Percentiles rank a stretch among this genome's conserved stretches.
phyloP scores from a whole-genome alignment of 192 early-diverging fungal genomes.

The Umbelopsis sp. region DNA sequence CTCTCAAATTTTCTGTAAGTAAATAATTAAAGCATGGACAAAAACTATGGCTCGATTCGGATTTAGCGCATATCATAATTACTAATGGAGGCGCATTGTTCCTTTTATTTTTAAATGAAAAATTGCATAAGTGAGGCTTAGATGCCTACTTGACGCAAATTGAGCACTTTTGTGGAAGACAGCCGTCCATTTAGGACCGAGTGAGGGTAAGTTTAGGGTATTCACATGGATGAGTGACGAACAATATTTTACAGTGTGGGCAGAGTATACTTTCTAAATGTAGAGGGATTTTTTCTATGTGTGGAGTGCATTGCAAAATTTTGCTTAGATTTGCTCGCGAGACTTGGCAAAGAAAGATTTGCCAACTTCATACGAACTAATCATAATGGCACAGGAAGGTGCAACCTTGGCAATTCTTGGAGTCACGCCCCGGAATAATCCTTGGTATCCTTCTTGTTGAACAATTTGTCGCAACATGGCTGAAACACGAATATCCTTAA shows the following conservation, averaged over 20 bases:
- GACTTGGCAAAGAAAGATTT: constrained; percentile 48
- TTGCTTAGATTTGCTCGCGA: not conserved
- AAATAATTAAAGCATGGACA: too few species aligned
- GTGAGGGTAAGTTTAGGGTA: not conserved
- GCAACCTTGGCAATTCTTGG: constrained; percentile 88
- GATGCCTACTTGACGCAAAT: too few species aligned
- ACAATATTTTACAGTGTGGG: not conserved
- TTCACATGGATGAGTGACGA: not conserved
- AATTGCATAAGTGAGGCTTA: not conserved
- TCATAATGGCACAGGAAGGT: constrained; percentile 96
- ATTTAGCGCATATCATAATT: too few species aligned
- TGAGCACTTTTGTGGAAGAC: too few species aligned
- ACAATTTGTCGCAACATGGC: constrained; percentile 47
- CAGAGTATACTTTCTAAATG: not conserved
- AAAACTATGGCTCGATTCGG: too few species aligned
- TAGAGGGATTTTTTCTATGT: not conserved
- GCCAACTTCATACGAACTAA: constrained; percentile 80
- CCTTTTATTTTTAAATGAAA: not conserved
- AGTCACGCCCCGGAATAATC: constrained; percentile 55
- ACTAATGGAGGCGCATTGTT: not conserved
- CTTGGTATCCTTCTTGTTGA: constrained; percentile 52
- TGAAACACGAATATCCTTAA: constrained; percentile 23
- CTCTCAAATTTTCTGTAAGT: too few species aligned
- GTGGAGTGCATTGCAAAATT: not conserved
- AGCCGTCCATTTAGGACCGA: too few species aligned